Base-by-base conservation (phyloP, 2,329 filamentous ascomycete species). In the Ceratocystis destructans region DNA sequence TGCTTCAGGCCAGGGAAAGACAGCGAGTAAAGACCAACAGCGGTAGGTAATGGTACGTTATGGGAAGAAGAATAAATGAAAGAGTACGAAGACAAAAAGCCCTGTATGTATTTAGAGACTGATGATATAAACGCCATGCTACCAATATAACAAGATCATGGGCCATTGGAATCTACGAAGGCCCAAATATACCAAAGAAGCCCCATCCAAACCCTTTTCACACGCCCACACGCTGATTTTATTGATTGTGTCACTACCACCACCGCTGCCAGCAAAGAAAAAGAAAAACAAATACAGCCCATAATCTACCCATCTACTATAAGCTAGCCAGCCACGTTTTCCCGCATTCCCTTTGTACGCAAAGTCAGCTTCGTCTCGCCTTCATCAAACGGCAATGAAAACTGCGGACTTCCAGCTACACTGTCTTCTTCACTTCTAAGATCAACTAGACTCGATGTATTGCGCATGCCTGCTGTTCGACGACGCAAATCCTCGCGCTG, bases 331-430 rank as follows among this genome's bases (percentile, higher is more conserved):
- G 50, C 37, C 25, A 63, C 28, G n/a, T 67, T 63, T 73, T 84
- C 82, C 50, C 82, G 76, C 71, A 84, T 67, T 0, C 82, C 82
- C 71, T 83, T 84, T 0, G 82, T 84, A 66, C 82, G 73, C 44
- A 84, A 70, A 4, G 80, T 82, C 64, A 84, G 75, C 70, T 77
- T 81, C 2, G 75, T 72, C 59, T 77, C 76, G 1, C 71, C 73
- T 50, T 79, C 78, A 0, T 74, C 76, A 73, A 83, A 83, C 2
- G 80, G 79, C 33, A 82, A 68, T 1, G 72, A 70, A 7, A 78
- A 66, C 1, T 69, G 70, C 0, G 55, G 37, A 2, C 64, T 64
- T 17, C 70, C 69, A 1, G 55, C 61, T 0, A 61, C 59, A 12
- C 55, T 67, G 20, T 70, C 68, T 48, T 70, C 68, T 6, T 69